A percentile compares a stretch with the other conserved stretches of the same genome.
These are phyloP conservation scores for Didymella segeticola DNA, from an alignment of 2,329 filamentous ascomycete species.

Conservation along the genomic window DNA sequence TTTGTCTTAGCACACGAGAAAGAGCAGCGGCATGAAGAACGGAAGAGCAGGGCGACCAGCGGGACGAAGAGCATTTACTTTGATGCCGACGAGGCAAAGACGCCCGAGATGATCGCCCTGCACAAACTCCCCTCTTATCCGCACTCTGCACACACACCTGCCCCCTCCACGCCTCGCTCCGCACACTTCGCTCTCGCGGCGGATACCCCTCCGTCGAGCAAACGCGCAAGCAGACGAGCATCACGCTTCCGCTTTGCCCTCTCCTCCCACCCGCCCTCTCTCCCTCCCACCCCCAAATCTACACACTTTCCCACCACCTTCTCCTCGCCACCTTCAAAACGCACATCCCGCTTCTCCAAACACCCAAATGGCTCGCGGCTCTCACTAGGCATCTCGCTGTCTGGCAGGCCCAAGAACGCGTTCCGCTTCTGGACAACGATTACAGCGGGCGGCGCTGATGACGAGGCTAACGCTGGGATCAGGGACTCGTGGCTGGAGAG, in stretches of 20 bases:
- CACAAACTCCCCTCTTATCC: constrained; percentile 4
- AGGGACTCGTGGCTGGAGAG: constrained; percentile 57
- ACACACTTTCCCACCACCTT: background rate
- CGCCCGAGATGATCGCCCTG: constrained; percentile 6
- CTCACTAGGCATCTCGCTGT: constrained; percentile 28
- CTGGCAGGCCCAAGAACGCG: constrained; percentile 31
- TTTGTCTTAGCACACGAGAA: background rate
- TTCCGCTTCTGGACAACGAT: constrained; percentile 46
- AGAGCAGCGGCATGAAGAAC: background rate
- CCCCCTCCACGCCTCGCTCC: constrained; percentile 3
- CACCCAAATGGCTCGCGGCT: constrained; percentile 28
- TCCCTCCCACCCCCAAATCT: background rate
- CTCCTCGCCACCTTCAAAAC: background rate
- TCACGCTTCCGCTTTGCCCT: constrained; percentile 15
- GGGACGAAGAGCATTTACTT: constrained; percentile 1
- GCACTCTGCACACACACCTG: background rate
- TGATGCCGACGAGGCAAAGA: background rate
- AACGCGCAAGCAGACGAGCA: background rate
- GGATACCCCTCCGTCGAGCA: background rate
- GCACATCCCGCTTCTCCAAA: constrained; percentile 10
- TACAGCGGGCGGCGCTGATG: constrained; percentile 5
- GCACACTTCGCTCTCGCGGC: constrained; percentile 3
- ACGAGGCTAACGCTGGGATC: constrained; percentile 7
- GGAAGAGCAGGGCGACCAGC: background rate
- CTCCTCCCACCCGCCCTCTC: constrained; percentile 4